Evolutionary conservation across 805 yeast genomes (phyloP), one percentile per base, ranked within the genome.

Genomic region (Metschnikowia lochheadii): DNA sequence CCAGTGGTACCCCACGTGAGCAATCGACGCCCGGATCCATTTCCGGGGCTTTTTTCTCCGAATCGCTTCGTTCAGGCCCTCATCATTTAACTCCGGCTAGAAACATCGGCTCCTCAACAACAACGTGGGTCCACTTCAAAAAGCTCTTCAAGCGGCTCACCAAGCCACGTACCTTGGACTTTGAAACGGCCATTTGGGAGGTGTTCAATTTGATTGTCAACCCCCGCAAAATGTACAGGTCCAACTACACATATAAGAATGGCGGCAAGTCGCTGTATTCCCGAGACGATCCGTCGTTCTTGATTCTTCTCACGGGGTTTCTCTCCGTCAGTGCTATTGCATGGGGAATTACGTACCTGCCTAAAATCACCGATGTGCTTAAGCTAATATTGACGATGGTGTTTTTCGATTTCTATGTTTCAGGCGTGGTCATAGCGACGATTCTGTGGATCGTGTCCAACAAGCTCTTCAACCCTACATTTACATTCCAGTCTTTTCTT

Each of bases 121-220:
- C 56, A 34, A 52, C 53, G 44, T 56, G 66, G 45, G 57, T 58
- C 29, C 65, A 61, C 49, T 47, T 68, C 48, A 64, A 62, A 53
- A 62, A 55, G 32, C 69, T 72, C 73, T 48, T 63, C 44, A 62
- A 61, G 46, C 59, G 78, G 47, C 53, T 72, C 31, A 71, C 85
- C 55, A 82, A 83, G 57, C 91, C 96, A 1, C 87, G 84, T 7
- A 84, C 96, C 0, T 73, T 90, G 49, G 97, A 91, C 68, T 87
- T 90, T 61, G 97, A 91, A 66, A 87, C 96, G 1, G 96, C 97
- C 13, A 77, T 83, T 52, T 91, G 96, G 96, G 97, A 91, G 65
- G 84, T 90, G 67, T 72, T 85, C 53, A 80, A 89, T 61, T 70
- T 90, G 49, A 72, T 90, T 14, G 72, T 82, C 26, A 80, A 84